Conservation (phyloP, 2,329 filamentous ascomycete genomes). For the Colletotrichum karsti region DNA sequence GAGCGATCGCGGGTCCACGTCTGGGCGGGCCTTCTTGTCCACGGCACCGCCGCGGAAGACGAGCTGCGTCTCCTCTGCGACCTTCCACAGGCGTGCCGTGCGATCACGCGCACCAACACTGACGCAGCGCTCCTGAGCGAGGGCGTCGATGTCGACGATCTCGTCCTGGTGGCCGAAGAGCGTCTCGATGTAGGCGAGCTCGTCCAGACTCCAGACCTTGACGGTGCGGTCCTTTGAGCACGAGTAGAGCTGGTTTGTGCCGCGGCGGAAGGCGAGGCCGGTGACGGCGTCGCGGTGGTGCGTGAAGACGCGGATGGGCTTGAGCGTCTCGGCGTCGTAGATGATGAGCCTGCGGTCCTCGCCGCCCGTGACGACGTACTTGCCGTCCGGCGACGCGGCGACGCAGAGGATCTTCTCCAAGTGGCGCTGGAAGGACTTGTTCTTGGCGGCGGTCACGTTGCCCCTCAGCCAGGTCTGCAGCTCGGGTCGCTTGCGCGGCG, state of each 20-base stretch:
- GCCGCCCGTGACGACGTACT: slow-evolving; percentile 90
- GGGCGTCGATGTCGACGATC: slow-evolving; percentile 83
- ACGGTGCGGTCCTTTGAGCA: slow-evolving; percentile 91
- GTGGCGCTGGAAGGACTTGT: slow-evolving; percentile 79
- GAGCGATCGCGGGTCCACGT: slow-evolving; percentile 59
- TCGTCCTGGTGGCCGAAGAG: slow-evolving; percentile 96
- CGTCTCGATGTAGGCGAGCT: slow-evolving; percentile 93
- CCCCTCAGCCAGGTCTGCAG: slow-evolving; percentile 71
- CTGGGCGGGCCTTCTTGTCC: slow-evolving; percentile 55
- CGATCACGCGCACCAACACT: slow-evolving; percentile 91
- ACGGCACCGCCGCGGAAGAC: slow-evolving; percentile 84
- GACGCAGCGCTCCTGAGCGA: slow-evolving; percentile 87
- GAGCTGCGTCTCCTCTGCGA: slow-evolving; percentile 92
- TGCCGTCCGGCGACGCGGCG: slow-evolving; percentile 88
- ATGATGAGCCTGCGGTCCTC: slow-evolving; percentile 85
- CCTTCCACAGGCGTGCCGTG: slow-evolving; percentile 94
- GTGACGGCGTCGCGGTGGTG: slow-evolving; percentile 92
- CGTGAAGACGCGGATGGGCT: slow-evolving; percentile 83
- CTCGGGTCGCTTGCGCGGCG: slow-evolving; percentile 68
- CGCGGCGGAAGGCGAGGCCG: slow-evolving; percentile 83
- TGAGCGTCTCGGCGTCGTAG: slow-evolving; percentile 84
- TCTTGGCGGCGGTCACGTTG: slow-evolving; percentile 65
- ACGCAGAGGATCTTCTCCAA: slow-evolving; percentile 82
- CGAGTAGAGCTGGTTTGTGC: slow-evolving; percentile 92
- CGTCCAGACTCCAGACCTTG: slow-evolving; percentile 93